A percentile compares a stretch with the other conserved stretches of the same genome.
These are phyloP conservation scores for Coniochaeta sp. DNA, from an alignment of 2,329 filamentous ascomycete genomes.

Conservation along the genomic window DNA sequence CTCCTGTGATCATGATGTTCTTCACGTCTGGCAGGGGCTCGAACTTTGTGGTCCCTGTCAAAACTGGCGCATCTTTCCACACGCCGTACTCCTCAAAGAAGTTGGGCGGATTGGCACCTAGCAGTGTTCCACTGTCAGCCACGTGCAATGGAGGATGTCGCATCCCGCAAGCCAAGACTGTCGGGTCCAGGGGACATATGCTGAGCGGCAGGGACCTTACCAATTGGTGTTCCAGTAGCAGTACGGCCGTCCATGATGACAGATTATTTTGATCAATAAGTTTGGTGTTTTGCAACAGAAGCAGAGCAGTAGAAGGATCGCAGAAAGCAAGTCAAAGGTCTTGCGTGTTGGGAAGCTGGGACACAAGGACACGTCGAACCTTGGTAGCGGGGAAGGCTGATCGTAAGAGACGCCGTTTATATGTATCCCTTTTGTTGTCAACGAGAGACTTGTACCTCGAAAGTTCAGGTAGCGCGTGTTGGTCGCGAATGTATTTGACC, in stretches of 20 bases:
- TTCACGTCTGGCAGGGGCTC: conserved; percentile 60
- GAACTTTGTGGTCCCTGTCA: conserved; percentile 64
- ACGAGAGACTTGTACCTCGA: background rate
- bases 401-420: background rate
- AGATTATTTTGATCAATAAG: background rate
- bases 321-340: background rate
- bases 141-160: conserved; percentile 7
- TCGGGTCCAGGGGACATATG: background rate
- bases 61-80: conserved; percentile 64
- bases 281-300: background rate
- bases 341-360: background rate
- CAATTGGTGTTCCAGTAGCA: background rate
- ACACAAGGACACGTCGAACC: background rate
- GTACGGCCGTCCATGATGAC: background rate
- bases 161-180: too few species aligned
- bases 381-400: background rate
- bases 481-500: background rate
- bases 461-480: background rate
- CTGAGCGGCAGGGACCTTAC: background rate
- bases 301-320: background rate
- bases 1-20: conserved; percentile 79
- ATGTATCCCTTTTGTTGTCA: background rate
- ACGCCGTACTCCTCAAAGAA: conserved; percentile 54
- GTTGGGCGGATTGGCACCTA: conserved; percentile 18
- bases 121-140: conserved; percentile 8